phyloP scores from a whole-genome alignment of 75 land plant genomes.

The Picea sitchensis region DNA sequence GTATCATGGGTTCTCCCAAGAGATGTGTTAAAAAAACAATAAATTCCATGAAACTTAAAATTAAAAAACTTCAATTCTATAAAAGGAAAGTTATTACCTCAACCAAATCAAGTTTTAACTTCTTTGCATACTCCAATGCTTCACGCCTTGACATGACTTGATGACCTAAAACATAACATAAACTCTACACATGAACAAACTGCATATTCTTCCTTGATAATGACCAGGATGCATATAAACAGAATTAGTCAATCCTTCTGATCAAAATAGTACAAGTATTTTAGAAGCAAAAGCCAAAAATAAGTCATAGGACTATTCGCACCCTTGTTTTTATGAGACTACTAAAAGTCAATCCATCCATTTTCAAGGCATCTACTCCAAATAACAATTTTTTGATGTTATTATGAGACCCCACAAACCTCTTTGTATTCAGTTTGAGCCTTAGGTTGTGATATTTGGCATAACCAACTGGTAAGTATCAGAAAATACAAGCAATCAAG shows the following conservation, averaged over 20 bases:
- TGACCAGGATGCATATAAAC: neutral
- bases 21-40: neutral
- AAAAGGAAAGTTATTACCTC: conserved; percentile 28
- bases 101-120: conserved; percentile 48
- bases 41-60: neutral
- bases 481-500: neutral
- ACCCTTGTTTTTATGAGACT: too few relatives aligned
- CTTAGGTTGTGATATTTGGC: neutral
- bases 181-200: neutral
- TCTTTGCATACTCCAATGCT: conserved; percentile 44
- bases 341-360: too few relatives aligned
- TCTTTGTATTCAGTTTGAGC: neutral
- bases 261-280: neutral
- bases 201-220: neutral
- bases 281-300: neutral
- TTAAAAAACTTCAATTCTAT: neutral
- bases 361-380: neutral
- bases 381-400: neutral
- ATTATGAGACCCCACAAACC: neutral
- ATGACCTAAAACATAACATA: conserved; percentile 29
- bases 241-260: neutral
- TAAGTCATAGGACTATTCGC: neutral
- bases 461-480: neutral
- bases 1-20: neutral
- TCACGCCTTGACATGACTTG: conserved; percentile 34